Base-by-base conservation (phyloP, 768 basidiomycete genomes). In the Suillus brevipes region DNA sequence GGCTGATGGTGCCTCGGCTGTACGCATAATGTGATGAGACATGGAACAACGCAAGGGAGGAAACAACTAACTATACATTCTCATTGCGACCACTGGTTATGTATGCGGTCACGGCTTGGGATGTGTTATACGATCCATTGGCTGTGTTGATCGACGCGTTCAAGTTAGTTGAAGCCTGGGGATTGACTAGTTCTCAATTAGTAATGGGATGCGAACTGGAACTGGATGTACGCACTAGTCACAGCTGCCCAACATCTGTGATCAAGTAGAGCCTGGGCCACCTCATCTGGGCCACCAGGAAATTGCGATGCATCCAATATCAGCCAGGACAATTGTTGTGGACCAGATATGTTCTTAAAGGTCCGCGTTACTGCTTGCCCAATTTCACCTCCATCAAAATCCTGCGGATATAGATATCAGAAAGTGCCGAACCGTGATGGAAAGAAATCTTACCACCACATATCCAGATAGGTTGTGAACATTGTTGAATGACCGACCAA, bases 331-430 rank as follows among this genome's bases (percentile, higher is more conserved):
- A 89, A 68, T 47, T 78, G 77, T 8, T 78, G 70, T 16, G 60
- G 16, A 25, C 77, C 72, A 0, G 73, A 69, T 8, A 76, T 63
- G 36, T 57, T 70, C 20, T 74, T 73, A 57, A 86, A 71, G 1
- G 78, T 78, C 67, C 78, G 69, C 0, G 76, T 76, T 20, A 89
- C 81, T 1, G 73, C 72, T 56, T 80, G 76, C 8, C 88, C 88
- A 8, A 89, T 77, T 18, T 78, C 55, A 2, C 78, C 82, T 7
- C 84, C 86, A 49, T 89, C 88, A 66, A 88, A 88, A 69, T 89
- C 87, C 87, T 89, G 34, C 55, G 23, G 7, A 18, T 63, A 56
- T 2, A 55, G 8, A 7, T 16, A 28, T 34, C 13, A 16, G 38
- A n/a, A 47, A 36, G 58, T 18, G 57, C 59, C 31, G 64, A 23